phyloP scores from a whole-genome alignment of 139 green algal genomes.

The Closterium sp. region DNA sequence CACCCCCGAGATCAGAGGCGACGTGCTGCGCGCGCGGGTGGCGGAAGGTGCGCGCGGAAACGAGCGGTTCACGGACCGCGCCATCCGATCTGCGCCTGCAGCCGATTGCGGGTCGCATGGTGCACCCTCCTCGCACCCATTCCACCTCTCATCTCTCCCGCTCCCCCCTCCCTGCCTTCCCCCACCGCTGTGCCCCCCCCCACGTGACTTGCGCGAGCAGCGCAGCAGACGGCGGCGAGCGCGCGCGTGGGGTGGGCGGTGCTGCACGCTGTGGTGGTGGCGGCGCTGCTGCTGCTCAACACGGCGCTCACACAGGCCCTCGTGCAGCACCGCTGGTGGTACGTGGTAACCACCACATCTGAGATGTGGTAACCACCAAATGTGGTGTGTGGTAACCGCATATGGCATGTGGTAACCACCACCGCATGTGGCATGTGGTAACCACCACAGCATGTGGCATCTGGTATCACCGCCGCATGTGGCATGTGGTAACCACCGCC shows the following conservation, averaged over 20 bases:
- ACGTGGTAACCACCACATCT: not conserved
- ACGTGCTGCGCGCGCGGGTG: not conserved
- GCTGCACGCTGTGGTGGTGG: not conserved
- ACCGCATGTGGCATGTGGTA: not conserved
- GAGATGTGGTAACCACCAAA: not conserved
- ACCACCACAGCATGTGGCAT: not conserved
- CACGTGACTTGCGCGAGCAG: not conserved
- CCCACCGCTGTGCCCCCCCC: not conserved
- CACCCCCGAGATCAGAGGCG: not conserved
- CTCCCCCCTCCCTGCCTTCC: not conserved
- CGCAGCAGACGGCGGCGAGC: not conserved
- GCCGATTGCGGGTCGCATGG: not conserved
- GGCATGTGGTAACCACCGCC: not conserved
- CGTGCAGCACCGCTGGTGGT: not conserved
- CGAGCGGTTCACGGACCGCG: not conserved
- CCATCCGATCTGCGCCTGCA: not conserved
- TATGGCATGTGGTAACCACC: not conserved
- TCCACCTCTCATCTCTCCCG: not conserved
- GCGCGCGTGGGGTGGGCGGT: not conserved
- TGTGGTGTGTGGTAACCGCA: not conserved
- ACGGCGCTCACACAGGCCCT: not conserved
- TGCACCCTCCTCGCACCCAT: not conserved
- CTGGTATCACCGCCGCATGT: not conserved
- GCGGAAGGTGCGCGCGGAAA: not conserved
- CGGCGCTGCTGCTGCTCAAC: not conserved